Evolutionary conservation across 345 rosid species (phyloP).

Genomic region (Cardamine resedifolia): DNA sequence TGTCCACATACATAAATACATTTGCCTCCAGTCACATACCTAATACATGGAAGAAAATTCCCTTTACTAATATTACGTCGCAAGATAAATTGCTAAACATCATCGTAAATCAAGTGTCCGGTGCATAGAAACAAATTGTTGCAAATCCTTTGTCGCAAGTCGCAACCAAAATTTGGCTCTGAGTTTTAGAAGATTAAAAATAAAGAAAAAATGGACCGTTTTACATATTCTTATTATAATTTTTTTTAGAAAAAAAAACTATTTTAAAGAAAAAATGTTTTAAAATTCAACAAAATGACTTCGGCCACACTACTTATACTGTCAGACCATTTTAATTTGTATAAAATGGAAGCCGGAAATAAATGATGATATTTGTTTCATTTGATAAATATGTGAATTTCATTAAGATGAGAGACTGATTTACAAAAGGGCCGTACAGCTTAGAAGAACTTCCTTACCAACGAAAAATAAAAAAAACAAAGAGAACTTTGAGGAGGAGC

Average conservation of each 20-base stretch:
- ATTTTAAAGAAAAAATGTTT: too few relatives aligned
- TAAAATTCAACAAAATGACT: not conserved
- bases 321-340: not conserved
- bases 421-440: too few relatives aligned
- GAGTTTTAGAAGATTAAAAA: not conserved
- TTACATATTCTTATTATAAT: not conserved
- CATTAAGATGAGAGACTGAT: too few relatives aligned
- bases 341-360: not conserved
- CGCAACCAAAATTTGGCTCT: not conserved
- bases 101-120: not conserved
- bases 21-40: not conserved
- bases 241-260: too few relatives aligned
- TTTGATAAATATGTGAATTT: too few relatives aligned
- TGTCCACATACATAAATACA: constrained; percentile 4
- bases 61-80: not conserved
- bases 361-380: not conserved
- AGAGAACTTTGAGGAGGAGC: too few relatives aligned
- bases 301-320: not conserved
- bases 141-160: not conserved
- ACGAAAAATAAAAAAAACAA: too few relatives aligned
- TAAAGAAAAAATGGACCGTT: not conserved
- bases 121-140: not conserved
- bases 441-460: too few relatives aligned
- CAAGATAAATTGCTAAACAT: not conserved
- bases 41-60: not conserved